phyloP scores from a whole-genome alignment of 2,329 filamentous ascomycete species.

The Aureobasidium musti region DNA sequence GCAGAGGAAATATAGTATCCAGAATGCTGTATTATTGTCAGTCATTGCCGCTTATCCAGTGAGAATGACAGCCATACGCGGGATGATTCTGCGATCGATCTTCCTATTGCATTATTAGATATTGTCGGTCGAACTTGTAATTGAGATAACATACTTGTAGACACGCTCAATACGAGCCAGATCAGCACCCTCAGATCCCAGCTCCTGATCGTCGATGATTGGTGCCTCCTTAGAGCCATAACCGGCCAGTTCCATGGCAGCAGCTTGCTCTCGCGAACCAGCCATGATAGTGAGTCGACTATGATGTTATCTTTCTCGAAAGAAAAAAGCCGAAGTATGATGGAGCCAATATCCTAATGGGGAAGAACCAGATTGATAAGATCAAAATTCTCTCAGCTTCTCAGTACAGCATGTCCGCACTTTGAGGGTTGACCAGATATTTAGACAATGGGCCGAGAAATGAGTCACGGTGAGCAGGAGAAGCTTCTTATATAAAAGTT shows the following conservation, averaged over 20 bases:
- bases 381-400: not conserved
- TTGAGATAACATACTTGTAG: conserved; percentile 26
- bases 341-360: not conserved
- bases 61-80: conserved; percentile 28
- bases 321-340: not conserved
- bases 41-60: not conserved
- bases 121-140: not conserved
- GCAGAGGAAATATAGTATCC: conserved; percentile 88
- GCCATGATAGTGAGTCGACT: not conserved
- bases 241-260: conserved; percentile 16
- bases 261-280: conserved; percentile 13
- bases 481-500: not conserved
- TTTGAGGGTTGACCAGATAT: not conserved
- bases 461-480: conserved; percentile 5
- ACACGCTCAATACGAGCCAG: conserved; percentile 29
- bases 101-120: conserved; percentile 26
- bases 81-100: conserved; percentile 40
- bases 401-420: not conserved
- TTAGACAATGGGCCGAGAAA: not conserved
- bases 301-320: not conserved
- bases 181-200: conserved; percentile 20
- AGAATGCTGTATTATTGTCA: conserved; percentile 64
- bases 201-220: conserved; percentile 24
- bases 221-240: conserved; percentile 11
- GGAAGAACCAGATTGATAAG: conserved; percentile 23